Evolutionary conservation across 1,284 basidiomycete species (phyloP), one percentile per base, ranked within the genome.

Genomic region (Sphagnurus paluster): DNA sequence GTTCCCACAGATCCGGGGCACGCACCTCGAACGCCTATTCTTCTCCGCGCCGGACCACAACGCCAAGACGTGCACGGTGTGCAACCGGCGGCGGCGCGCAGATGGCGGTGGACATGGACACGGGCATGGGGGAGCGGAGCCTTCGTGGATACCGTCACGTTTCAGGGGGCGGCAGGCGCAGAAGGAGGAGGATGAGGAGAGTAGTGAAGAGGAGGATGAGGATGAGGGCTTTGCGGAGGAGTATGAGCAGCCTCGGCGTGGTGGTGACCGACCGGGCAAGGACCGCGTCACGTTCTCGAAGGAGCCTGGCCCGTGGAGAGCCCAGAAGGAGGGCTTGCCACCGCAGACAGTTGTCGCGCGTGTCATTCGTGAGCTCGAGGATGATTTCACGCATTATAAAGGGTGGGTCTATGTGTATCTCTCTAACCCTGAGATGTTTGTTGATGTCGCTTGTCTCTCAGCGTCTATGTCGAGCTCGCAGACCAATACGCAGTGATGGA

Each of bases 401-500:
- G 80, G 84, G 91, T 93, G 55, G 41, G 79, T 67, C 29, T 24
- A 39, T 34, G 24, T 32, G 19, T 39, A 25, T 16, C 20, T 35
- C 20, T 20, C 32, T 44, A 21, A 21, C 42, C 8, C 34, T 34
- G 41, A 17, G 37, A 32, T 49, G 33, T 49, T 43, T 28, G 29
- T 28, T 43, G 17, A 30, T 54, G 53, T 44, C 57, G 40, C 36
- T 26, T 24, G 16, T 9, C n/a, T n/a, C n/a, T 20, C 58, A 95
- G 92, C 52, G 84, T 96, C 46, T 97, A 95, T 56, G 71, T 84
- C 42, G 89, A 92, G 61, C 74, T 96, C 26, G 86, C 93, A 0
- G 91, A 94, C 49, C 87, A 94, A 68, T 97, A 96, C 69, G 90
- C 85, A 63, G 68, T 80, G 6, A 87, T 96, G 76, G 89, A 93